phyloP scores from a whole-genome alignment of 108 stramenopile genomes.

The Hondaea fermentalgiana region DNA sequence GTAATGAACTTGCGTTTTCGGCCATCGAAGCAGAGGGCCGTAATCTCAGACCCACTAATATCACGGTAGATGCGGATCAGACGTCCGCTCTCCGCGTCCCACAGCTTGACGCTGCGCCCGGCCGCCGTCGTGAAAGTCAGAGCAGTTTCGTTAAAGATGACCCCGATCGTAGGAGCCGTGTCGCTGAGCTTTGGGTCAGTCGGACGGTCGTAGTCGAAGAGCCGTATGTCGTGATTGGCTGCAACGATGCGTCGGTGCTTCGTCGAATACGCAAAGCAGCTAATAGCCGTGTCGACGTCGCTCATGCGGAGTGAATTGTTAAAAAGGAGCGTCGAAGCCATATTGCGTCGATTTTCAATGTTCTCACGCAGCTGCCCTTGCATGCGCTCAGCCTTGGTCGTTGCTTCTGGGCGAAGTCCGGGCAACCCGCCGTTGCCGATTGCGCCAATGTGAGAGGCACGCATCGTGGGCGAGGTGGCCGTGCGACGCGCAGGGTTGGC shows the following conservation, averaged over 20 bases:
- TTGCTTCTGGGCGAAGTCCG: neutral
- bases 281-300: neutral
- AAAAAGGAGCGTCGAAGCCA: neutral
- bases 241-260: slow-evolving; percentile 36
- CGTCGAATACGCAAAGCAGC: neutral
- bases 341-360: neutral
- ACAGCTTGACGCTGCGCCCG: slow-evolving; percentile 32
- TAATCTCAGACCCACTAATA: slow-evolving; percentile 30
- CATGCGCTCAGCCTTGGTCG: neutral
- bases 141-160: slow-evolving; percentile 33
- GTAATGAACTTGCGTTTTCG: slow-evolving; percentile 42
- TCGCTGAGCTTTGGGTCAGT: slow-evolving; percentile 46
- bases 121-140: slow-evolving; percentile 40
- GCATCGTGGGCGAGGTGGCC: neutral
- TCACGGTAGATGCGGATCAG: slow-evolving; percentile 26
- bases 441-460: slow-evolving; percentile 22
- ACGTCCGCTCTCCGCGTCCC: slow-evolving; percentile 44
- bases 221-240: slow-evolving; percentile 37
- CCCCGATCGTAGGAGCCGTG: slow-evolving; percentile 32
- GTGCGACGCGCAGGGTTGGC: slow-evolving; percentile 24
- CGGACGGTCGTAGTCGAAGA: slow-evolving; percentile 47
- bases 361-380: slow-evolving; percentile 21
- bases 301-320: neutral
- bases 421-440: neutral
- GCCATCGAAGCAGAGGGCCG: slow-evolving; percentile 40